phyloP scores from a whole-genome alignment of 2,329 filamentous ascomycete genomes.

The Colletotrichum sp. region DNA sequence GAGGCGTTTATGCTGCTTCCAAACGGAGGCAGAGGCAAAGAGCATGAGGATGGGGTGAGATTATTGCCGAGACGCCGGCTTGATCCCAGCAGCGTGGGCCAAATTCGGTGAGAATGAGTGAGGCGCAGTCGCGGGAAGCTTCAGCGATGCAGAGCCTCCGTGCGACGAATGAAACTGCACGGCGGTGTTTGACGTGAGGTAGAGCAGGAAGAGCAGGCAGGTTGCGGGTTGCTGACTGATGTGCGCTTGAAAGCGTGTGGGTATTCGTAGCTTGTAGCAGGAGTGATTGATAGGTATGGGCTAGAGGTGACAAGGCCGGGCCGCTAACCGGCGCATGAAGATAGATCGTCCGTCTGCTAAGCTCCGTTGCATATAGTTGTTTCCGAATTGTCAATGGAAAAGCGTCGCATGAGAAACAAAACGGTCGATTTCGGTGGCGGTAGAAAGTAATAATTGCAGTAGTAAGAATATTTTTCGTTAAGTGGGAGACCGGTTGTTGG shows the following conservation, averaged over 20 bases:
- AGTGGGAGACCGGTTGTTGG: neutral
- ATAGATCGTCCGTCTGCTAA: neutral
- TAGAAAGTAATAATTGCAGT: neutral
- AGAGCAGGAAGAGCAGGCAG: neutral
- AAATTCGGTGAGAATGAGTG: neutral
- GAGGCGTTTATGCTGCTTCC: slow-evolving; percentile 15
- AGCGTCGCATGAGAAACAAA: neutral
- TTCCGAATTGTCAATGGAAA: neutral
- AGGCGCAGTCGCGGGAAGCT: slow-evolving; percentile 19
- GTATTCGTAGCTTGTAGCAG: neutral
- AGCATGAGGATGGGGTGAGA: neutral
- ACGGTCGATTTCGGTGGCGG: neutral
- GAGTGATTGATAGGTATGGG: neutral
- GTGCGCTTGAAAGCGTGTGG: neutral
- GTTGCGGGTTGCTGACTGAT: neutral
- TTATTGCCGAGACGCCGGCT: slow-evolving; percentile 1
- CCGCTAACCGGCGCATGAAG: neutral
- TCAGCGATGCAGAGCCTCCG: slow-evolving; percentile 9
- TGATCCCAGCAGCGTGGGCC: neutral
- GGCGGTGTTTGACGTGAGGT: neutral
- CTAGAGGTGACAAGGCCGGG: neutral
- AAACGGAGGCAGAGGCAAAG: neutral
- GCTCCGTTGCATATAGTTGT: neutral
- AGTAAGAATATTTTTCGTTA: neutral
- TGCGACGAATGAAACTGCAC: neutral